Conservation (phyloP, 768 basidiomycete genomes). For the Cystofilobasidium macerans region DNA sequence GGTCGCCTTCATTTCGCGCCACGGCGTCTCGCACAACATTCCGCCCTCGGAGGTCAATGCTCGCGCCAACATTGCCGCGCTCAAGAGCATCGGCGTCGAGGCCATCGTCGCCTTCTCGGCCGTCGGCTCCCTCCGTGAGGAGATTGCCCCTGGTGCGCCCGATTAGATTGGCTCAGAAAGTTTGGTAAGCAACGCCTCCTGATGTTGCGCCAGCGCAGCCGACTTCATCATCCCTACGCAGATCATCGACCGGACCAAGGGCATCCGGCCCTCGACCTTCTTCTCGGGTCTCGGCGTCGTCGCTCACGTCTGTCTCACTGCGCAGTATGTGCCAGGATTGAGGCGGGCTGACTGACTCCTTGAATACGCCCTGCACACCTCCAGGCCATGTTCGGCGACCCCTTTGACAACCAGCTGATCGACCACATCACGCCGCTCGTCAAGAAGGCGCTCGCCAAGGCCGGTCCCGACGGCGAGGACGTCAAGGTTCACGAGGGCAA, state of each 20-base stretch:
- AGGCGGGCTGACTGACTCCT: neutral
- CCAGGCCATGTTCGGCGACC: conserved; percentile 76
- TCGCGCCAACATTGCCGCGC: conserved; percentile 87
- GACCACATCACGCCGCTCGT: conserved; percentile 59
- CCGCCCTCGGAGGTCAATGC: conserved; percentile 68
- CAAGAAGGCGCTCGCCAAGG: conserved; percentile 34
- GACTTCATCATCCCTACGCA: conserved; percentile 78
- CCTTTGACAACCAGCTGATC: conserved; percentile 58
- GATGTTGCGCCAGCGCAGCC: conserved; percentile 42
- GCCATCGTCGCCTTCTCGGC: conserved; percentile 89
- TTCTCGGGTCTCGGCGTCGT: conserved; percentile 74
- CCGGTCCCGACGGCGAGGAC: conserved; percentile 45
- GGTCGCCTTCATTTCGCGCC: conserved; percentile 84
- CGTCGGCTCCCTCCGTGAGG: conserved; percentile 87
- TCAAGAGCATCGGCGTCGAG: conserved; percentile 81
- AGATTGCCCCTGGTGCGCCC: conserved; percentile 45
- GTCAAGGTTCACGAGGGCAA: conserved; percentile 67
- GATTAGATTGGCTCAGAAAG: neutral
- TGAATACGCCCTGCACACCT: conserved; percentile 1
- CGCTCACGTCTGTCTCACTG: conserved; percentile 47
- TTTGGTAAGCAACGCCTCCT: too few species aligned
- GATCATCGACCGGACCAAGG: conserved; percentile 94
- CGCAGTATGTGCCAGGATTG: too few species aligned
- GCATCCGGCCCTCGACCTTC: conserved; percentile 74
- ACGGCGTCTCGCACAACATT: conserved; percentile 70